A percentile compares a stretch with the other conserved stretches of the same genome.
Conservation (phyloP, 495 filamentous ascomycete genomes). For the Aspergillus hancockii region DNA sequence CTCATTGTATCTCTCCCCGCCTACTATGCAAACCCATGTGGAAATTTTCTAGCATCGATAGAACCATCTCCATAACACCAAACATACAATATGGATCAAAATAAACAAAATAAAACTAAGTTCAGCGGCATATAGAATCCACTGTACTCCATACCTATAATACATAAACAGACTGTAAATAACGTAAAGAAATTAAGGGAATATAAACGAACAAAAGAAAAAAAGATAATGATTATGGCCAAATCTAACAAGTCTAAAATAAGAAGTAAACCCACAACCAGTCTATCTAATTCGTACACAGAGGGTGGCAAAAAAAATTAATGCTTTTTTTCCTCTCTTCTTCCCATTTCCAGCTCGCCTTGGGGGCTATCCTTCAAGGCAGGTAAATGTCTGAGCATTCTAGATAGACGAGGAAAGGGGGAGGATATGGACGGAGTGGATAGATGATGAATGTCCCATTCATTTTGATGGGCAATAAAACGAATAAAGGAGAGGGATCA, state of each 20-base stretch:
- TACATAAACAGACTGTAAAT: too few species aligned
- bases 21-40: background rate
- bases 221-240: constrained; percentile 20
- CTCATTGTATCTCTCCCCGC: background rate
- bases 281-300: constrained; percentile 26
- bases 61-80: background rate
- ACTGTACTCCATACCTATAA: too few species aligned
- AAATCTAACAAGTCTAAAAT: constrained; percentile 25
- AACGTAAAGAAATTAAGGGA: constrained; percentile 2
- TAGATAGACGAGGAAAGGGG: background rate
- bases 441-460: constrained; percentile 1
- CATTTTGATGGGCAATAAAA: constrained; percentile 8
- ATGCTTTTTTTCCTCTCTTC: constrained; percentile 1
- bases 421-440: background rate
- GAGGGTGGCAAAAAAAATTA: constrained; percentile 9
- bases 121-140: too few species aligned
- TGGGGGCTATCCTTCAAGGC: background rate
- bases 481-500: background rate
- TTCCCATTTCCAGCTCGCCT: background rate
- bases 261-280: constrained; percentile 13
- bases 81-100: background rate
- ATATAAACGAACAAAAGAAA: constrained; percentile 12
- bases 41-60: background rate
- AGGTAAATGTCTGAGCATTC: background rate
- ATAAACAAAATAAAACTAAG: background rate